A percentile compares a stretch with the other conserved stretches of the same genome.
These are phyloP conservation scores for Candida morakotiae DNA, from an alignment of 805 yeast species.

Conservation along the genomic window DNA sequence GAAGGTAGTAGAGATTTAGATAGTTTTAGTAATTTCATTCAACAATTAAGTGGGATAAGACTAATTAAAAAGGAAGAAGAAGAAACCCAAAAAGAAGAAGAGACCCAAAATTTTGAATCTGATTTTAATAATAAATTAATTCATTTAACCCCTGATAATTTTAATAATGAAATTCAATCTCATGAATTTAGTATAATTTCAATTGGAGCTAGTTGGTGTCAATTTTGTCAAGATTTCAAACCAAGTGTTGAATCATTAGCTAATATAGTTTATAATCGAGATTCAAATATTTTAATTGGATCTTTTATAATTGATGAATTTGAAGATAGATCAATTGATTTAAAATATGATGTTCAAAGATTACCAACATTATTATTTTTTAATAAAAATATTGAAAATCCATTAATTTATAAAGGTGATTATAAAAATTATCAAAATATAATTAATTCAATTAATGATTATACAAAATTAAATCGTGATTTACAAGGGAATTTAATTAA, in stretches of 20 bases:
- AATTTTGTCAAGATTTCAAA: slow-evolving; percentile 49
- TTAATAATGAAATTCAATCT: slow-evolving; percentile 34
- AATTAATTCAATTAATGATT: slow-evolving; percentile 23
- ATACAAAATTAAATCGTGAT: slow-evolving; percentile 24
- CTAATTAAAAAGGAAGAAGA: slow-evolving; percentile 2
- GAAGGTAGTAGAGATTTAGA: slow-evolving; percentile 51
- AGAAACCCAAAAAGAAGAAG: slow-evolving; percentile 6
- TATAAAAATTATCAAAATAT: slow-evolving; percentile 15
- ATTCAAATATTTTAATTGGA: slow-evolving; percentile 30
- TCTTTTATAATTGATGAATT: slow-evolving; percentile 40
- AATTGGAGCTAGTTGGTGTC: slow-evolving; percentile 61
- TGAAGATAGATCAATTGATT: slow-evolving; percentile 39
- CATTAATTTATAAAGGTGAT: slow-evolving; percentile 23
- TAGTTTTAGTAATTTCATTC: slow-evolving; percentile 50
- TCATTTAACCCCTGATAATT: slow-evolving; percentile 36
- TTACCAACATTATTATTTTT: slow-evolving; percentile 58
- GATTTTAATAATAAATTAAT: slow-evolving; percentile 14
- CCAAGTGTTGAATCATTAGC: slow-evolving; percentile 52
- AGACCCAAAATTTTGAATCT: slow-evolving; percentile 8
- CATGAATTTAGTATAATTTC: slow-evolving; percentile 40
- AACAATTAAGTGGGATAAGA: slow-evolving; percentile 27
- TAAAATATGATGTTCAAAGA: slow-evolving; percentile 36
- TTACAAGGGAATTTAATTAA: slow-evolving; percentile 28
- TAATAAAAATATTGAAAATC: slow-evolving; percentile 22
- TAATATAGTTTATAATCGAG: slow-evolving; percentile 37